Base-by-base conservation (phyloP, 2,329 filamentous ascomycete species). In the Myriosclerotinia scirpicola region DNA sequence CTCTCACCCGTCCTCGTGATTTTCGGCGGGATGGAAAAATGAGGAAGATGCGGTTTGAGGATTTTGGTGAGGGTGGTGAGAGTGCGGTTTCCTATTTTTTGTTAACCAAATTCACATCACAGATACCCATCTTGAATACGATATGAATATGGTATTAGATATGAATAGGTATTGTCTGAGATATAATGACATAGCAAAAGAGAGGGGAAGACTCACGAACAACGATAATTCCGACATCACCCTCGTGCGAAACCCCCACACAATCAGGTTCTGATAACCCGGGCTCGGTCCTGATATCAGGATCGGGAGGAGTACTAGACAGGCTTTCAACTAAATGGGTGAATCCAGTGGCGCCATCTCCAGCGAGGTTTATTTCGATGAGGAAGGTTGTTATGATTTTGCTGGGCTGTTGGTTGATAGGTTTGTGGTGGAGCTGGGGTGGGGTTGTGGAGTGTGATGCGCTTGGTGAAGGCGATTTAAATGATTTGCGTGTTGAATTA, bases 121-220 rank as follows among this genome's bases (percentile, higher is more conserved):
- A 26, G 26, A 26, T 26, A 26, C 26, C 26, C 26, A 26, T 26
- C 26, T 26, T 26, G 26, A 26, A 26, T 26, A 26, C 26, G 26
- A 26, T 26, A 26, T 26, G 26, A 26, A 3, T 26, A 26, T 26
- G 26, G 26, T 3, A 26, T 26, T 26, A n/a, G n/a, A n/a, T n/a
- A n/a, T n/a, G n/a, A n/a, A n/a, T n/a, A n/a, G n/a, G n/a, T n/a
- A n/a, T n/a, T n/a, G n/a, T n/a, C n/a, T n/a, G n/a, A n/a, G n/a
- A n/a, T n/a, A n/a, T n/a, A n/a, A n/a, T n/a, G n/a, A n/a, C n/a
- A 1, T 22, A 4, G 12, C 1, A 0, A 56, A 4, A 1, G 40
- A 44, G 40, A 42, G 14, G 42, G 22, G 6, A 30, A 42, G 26
- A 58, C 54, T 26, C 4, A 58, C 55, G 55, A 12, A 34, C 12